Percentiles rank a stretch among this genome's conserved stretches.
These are phyloP conservation scores for Botrytis fabae DNA, from an alignment of 2,329 filamentous ascomycete genomes.

Conservation along the genomic window DNA sequence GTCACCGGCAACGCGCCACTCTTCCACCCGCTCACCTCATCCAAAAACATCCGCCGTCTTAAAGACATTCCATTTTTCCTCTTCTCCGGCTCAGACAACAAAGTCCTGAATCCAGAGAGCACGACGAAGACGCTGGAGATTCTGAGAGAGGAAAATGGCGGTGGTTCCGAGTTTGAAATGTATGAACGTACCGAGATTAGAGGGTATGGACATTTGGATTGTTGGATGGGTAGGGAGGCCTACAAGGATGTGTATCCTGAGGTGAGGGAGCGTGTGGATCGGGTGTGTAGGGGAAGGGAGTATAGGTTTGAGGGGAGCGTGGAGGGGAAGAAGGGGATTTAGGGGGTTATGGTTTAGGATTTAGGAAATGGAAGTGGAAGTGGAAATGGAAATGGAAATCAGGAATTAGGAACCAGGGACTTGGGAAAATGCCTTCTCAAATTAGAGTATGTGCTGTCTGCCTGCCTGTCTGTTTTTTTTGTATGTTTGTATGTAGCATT, in stretches of 20 bases:
- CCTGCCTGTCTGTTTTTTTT: neutral
- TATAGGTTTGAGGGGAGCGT: conserved; percentile 34
- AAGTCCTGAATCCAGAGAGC: conserved; percentile 54
- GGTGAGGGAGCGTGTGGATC: conserved; percentile 55
- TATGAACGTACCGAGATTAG: conserved; percentile 56
- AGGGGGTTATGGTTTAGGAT: neutral
- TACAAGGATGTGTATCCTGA: conserved; percentile 61
- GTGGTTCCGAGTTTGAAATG: conserved; percentile 45
- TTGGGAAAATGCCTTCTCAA: neutral
- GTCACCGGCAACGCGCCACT: conserved; percentile 54
- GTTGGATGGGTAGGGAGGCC: conserved; percentile 61
- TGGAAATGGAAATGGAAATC: neutral
- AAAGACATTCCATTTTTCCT: conserved; percentile 55
- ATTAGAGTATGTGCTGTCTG: neutral
- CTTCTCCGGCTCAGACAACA: conserved; percentile 57
- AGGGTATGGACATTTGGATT: conserved; percentile 61
- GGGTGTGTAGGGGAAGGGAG: conserved; percentile 43
- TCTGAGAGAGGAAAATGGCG: conserved; percentile 52
- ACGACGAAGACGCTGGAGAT: conserved; percentile 56
- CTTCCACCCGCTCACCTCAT: conserved; percentile 50
- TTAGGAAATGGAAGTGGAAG: neutral
- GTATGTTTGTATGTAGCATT: neutral
- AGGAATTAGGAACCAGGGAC: too few relatives aligned
- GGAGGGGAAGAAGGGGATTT: conserved; percentile 6
- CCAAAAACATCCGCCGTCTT: conserved; percentile 52